Conservation (phyloP, 2,329 filamentous ascomycete species). For the Fusarium coicis region DNA sequence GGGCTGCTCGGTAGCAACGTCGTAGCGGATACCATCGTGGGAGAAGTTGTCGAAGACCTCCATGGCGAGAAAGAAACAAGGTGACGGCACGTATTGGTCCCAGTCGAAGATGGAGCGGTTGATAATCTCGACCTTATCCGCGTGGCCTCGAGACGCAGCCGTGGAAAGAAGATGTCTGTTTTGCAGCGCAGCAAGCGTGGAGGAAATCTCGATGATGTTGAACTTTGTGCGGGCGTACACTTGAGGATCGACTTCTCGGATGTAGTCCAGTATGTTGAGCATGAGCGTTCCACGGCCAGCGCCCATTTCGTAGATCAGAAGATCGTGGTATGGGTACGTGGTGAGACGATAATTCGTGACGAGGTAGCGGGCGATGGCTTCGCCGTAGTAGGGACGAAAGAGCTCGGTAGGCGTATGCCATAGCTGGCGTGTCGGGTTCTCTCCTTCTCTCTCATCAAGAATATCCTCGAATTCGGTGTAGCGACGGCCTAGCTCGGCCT, state of each 20-base stretch:
- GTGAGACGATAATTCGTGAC: slow-evolving; percentile 96
- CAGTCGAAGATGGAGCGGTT: slow-evolving; percentile 97
- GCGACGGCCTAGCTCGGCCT: slow-evolving; percentile 77
- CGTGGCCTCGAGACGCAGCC: slow-evolving; percentile 78
- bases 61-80: slow-evolving; percentile 97
- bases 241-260: slow-evolving; percentile 86
- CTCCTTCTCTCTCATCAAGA: slow-evolving; percentile 75
- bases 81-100: slow-evolving; percentile 85
- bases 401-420: slow-evolving; percentile 99
- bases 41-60: slow-evolving; percentile 99
- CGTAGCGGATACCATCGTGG: slow-evolving; percentile 93
- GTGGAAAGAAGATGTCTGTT: slow-evolving; percentile 73
- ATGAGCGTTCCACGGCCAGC: slow-evolving; percentile 97
- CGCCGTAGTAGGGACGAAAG: slow-evolving; percentile 95
- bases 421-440: slow-evolving; percentile 82
- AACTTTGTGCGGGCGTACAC: slow-evolving; percentile 95
- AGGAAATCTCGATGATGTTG: slow-evolving; percentile 95
- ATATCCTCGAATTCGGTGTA: slow-evolving; percentile 92
- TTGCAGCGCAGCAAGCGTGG: slow-evolving; percentile 82
- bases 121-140: slow-evolving; percentile 90
- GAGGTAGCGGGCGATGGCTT: slow-evolving; percentile 95
- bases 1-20: slow-evolving; percentile 80
- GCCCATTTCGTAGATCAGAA: slow-evolving; percentile 99
- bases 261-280: slow-evolving; percentile 97
- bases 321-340: slow-evolving; percentile 93